Evolutionary conservation across 805 yeast genomes (phyloP), one percentile per base, ranked within the genome.

Genomic region (Cyberlindnera veronae): DNA sequence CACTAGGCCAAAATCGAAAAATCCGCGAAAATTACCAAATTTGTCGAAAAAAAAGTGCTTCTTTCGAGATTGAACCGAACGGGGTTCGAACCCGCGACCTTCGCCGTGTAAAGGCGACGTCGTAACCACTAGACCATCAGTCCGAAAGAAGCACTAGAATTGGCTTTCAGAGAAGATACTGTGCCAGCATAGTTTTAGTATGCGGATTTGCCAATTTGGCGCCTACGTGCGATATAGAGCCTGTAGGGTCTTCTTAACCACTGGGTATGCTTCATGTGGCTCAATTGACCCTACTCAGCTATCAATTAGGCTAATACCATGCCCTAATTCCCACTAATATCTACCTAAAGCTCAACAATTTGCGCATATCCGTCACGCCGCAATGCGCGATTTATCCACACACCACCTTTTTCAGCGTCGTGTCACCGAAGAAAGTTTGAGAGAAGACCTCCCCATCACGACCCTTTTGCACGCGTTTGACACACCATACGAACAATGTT

Each of bases 401-500:
- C 28, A 5, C 28, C 12, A n/a, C n/a, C 14, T 24, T 24, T 24
- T 24, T 24, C 28, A 24, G 6, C 28, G 28, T 24, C 28, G 28
- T 24, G 28, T 24, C 28, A 24, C 10, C 11, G 24, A 7, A 11
- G 11, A 11, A 21, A 21, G 11, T 11, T 21, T 11, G 24, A 7
- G 28, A 24, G 13, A 24, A 24, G 6, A 12, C 28, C 5, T 6
- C 13, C 28, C 13, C 28, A 12, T 24, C 28, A 13, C 28, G 11
- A 6, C 6, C 17, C 15, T 28, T 28, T 12, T 11, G 17, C 28
- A 24, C 28, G 28, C 28, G 26, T 22, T 22, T 28, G 18, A 28
- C 9, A 5, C 17, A 26, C 18, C 15, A 22, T 12, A n/a, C 13
- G 16, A 12, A 21, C 20, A 28, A 28, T 93, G 99, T 80, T 93